Conservation (phyloP, 2,329 filamentous ascomycete species). For the Penicillium sp. region DNA sequence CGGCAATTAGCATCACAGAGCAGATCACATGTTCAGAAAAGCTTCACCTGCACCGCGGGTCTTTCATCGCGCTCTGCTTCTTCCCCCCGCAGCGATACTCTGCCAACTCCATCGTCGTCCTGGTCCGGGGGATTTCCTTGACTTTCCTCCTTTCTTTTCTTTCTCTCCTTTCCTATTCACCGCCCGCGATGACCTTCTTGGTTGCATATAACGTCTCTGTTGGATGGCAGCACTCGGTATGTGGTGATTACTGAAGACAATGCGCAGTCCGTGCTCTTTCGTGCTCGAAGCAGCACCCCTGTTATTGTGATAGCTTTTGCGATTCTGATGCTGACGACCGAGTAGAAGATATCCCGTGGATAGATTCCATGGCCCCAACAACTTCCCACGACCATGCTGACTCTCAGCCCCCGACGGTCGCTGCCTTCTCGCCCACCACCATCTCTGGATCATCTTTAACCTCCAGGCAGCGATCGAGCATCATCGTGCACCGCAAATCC, state of each 20-base stretch:
- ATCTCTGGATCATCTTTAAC: conserved; percentile 71
- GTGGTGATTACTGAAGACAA: conserved; percentile 19
- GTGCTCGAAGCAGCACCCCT: conserved; percentile 3
- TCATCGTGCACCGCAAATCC: conserved; percentile 96
- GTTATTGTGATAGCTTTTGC: neutral
- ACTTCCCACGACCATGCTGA: conserved; percentile 46
- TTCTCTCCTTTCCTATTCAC: conserved; percentile 20
- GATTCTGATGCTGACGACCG: conserved; percentile 31
- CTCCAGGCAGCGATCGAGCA: conserved; percentile 81
- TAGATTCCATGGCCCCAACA: conserved; percentile 58
- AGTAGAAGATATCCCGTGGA: conserved; percentile 56
- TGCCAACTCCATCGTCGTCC: conserved; percentile 7
- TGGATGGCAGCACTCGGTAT: conserved; percentile 59
- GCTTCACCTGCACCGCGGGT: conserved; percentile 23
- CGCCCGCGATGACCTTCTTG: conserved; percentile 39
- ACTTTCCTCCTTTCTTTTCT: conserved; percentile 10
- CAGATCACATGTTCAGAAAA: conserved; percentile 28
- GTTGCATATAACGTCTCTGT: conserved; percentile 41
- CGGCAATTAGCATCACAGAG: conserved; percentile 10
- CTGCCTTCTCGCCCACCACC: conserved; percentile 85
- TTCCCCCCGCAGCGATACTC: conserved; percentile 13
- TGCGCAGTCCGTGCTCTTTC: conserved; percentile 6
- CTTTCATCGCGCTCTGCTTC: conserved; percentile 7
- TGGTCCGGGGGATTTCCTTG: conserved; percentile 9
- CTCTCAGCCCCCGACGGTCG: conserved; percentile 72